Evolutionary conservation across 768 basidiomycete species (phyloP), one percentile per base, ranked within the genome.

Genomic region (Leccinum incarnatum): DNA sequence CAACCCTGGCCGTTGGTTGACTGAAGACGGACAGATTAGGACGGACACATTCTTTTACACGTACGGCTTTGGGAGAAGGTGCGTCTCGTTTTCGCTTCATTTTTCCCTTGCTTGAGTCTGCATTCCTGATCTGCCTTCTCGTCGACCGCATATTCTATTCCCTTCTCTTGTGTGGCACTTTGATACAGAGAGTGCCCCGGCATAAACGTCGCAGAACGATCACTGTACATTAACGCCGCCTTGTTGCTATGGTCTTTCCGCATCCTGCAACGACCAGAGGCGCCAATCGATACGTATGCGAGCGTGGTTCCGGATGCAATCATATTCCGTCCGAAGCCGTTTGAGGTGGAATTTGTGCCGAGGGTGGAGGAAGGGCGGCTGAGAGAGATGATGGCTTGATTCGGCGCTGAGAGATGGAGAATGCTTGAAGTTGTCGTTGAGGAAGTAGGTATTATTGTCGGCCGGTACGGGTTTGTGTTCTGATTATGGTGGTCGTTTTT

Each of bases 211-310:
- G 67, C 65, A 4, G 53, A 75, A 21, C 63, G 69, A 1, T 87
- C 86, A 1, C 73, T 87, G 0, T 86, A 83, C 65, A 74, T 88
- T 47, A 87, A 83, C 64, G 80, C 84, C 0, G 83, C 85, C 0
- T 72, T 84, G 17, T 69, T 84, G 10, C 76, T 85, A 8, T 88
- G 85, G 84, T 81, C 85, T 0, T 88, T 88, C 74, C 76, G 68
- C 1, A 75, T 88, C 37, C 69, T 71, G 9, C 64, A 79, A 29
- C 80, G 84, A 60, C 77, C 81, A 0, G 63, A 69, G 1, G 69
- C 74, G 6, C 83, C 83, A 0, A 86, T 89, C 57, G 81, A 89
- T 66, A 76, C 78, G 2, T 69, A 80, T 27, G 83, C 78, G 5
- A 29, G 6, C 2, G 30, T 4, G 0, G 85, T 87, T 67, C 82